Evolutionary conservation across 2,329 filamentous ascomycete genomes (phyloP).

Genomic region (Gnomoniopsis smithogilvyi): DNA sequence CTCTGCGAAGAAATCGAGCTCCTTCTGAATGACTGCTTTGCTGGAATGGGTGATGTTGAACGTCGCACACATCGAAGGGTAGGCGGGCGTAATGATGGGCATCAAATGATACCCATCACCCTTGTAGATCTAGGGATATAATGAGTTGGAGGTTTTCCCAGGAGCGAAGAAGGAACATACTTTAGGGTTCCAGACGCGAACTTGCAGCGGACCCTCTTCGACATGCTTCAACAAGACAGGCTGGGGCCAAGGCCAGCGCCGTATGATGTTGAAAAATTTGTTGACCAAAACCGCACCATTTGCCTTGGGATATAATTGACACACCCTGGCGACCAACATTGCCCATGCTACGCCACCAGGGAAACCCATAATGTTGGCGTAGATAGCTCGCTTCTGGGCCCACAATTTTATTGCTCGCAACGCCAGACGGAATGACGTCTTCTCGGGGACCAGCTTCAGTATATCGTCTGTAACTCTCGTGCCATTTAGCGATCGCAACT

Average conservation of each 20-base stretch:
- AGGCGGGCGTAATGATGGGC: slow-evolving; percentile 97
- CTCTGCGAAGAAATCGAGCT: slow-evolving; percentile 73
- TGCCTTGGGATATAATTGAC: slow-evolving; percentile 92
- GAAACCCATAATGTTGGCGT: slow-evolving; percentile 94
- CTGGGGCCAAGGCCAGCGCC: slow-evolving; percentile 88
- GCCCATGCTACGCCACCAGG: slow-evolving; percentile 97
- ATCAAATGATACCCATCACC: slow-evolving; percentile 85
- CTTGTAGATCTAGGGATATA: slow-evolving; percentile 60
- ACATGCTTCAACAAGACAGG: slow-evolving; percentile 89
- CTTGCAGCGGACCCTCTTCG: slow-evolving; percentile 75
- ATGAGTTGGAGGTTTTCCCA: slow-evolving; percentile 9
- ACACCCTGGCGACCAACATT: slow-evolving; percentile 93
- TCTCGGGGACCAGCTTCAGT: slow-evolving; percentile 80
- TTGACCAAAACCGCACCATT: slow-evolving; percentile 83
- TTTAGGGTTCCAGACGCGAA: slow-evolving; percentile 92
- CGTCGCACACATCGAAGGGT: slow-evolving; percentile 96
- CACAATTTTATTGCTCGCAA: slow-evolving; percentile 92
- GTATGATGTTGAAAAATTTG: slow-evolving; percentile 93
- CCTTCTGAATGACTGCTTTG: slow-evolving; percentile 76
- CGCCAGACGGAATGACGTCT: slow-evolving; percentile 84
- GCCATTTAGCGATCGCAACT: slow-evolving; percentile 87
- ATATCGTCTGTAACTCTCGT: slow-evolving; percentile 95
- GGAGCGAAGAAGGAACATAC: slow-evolving; percentile 39
- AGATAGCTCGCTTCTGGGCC: slow-evolving; percentile 89
- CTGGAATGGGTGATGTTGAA: slow-evolving; percentile 91